These are phyloP conservation scores for Mortierella sp. DNA, from an alignment of 371 early-diverging fungal species.

Conservation along the genomic window DNA sequence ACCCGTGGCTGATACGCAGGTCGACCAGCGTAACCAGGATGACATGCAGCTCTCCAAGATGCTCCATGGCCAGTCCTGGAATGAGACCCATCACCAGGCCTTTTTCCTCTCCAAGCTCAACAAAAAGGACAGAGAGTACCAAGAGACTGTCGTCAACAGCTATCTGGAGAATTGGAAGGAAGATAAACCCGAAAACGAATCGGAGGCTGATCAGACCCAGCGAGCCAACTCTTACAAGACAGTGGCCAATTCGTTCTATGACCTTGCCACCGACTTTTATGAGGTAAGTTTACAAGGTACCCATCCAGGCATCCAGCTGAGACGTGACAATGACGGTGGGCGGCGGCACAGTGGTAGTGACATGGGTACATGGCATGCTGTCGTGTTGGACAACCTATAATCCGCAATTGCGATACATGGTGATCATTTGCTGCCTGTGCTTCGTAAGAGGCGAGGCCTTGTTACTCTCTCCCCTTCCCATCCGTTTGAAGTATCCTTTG, in stretches of 20 bases:
- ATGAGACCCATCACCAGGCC: conserved; percentile 17
- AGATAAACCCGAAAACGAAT: conserved; percentile 37
- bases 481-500: no score
- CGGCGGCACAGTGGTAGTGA: no score
- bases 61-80: conserved; percentile 27
- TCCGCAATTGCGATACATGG: no score
- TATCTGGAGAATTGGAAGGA: conserved; percentile 73
- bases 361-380: not conserved
- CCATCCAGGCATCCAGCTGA: no score
- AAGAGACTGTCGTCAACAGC: conserved; percentile 63
- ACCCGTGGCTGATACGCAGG: conserved; percentile 7
- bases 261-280: conserved; percentile 86
- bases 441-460: no score
- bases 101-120: conserved; percentile 32
- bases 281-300: no score
- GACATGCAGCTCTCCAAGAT: conserved; percentile 26
- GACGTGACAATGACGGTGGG: not conserved
- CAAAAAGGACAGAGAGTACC: conserved; percentile 65
- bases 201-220: conserved; percentile 35
- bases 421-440: no score
- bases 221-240: conserved; percentile 70
- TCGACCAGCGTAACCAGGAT: conserved; percentile 31
- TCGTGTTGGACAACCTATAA: no score
- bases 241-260: conserved; percentile 84
- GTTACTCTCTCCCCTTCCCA: no score